phyloP scores from a whole-genome alignment of 495 filamentous ascomycete species.

The Oidiodendron maius region DNA sequence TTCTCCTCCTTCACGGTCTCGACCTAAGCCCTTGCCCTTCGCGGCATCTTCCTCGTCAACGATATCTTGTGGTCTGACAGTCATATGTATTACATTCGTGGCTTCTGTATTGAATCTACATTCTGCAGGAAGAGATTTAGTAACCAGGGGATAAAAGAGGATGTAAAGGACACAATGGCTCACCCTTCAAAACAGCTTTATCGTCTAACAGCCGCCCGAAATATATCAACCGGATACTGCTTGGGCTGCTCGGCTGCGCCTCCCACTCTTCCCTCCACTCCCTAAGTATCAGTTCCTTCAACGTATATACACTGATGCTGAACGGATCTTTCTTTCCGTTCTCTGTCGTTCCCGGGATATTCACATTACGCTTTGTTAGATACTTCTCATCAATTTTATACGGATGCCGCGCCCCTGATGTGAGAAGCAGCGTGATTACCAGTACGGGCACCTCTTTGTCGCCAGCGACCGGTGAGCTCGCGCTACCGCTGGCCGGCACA shows the following conservation, averaged over 20 bases:
- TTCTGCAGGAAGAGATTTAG: constrained; percentile 41
- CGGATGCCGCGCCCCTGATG: constrained; percentile 75
- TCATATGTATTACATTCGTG: constrained; percentile 90
- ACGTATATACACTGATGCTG: constrained; percentile 80
- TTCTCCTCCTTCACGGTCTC: constrained; percentile 56
- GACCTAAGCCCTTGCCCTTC: constrained; percentile 61
- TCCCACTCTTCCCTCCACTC: constrained; percentile 95
- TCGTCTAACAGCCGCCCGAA: constrained; percentile 87
- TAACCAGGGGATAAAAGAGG: not conserved
- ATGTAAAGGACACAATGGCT: constrained; percentile 4
- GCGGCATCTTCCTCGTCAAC: constrained; percentile 80
- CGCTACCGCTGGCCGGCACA: no score
- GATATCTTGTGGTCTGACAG: constrained; percentile 79
- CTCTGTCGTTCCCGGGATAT: constrained; percentile 54
- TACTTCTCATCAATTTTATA: constrained; percentile 86
- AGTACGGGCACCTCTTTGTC: constrained; percentile 15
- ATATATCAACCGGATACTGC: constrained; percentile 79
- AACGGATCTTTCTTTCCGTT: constrained; percentile 64
- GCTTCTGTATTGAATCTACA: constrained; percentile 66
- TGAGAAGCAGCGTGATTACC: constrained; percentile 66
- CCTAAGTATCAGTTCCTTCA: constrained; percentile 86
- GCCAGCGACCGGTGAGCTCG: not conserved
- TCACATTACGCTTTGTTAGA: constrained; percentile 68
- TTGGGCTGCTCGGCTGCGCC: constrained; percentile 71
- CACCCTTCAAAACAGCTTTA: constrained; percentile 72